Evolutionary conservation across 148 eudicot genomes (phyloP).

Genomic region (Nyssa sinensis): DNA sequence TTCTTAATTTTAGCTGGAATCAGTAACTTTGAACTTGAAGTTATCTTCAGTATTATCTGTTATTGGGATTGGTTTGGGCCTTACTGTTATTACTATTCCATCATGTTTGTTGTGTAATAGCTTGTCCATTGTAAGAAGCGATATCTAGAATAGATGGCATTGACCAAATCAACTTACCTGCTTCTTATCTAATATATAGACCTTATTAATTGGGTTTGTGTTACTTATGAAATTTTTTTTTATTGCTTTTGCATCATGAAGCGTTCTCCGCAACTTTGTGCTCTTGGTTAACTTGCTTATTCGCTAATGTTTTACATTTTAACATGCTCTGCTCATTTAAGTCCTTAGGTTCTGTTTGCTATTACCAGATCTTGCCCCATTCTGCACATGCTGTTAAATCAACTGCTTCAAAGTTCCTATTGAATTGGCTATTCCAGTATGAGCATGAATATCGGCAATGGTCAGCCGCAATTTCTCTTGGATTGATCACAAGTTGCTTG

Average conservation of each 20-base stretch:
- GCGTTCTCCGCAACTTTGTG: conserved; percentile 1
- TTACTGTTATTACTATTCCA: neutral
- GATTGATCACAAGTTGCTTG: conserved; percentile 68
- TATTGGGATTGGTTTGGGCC: neutral
- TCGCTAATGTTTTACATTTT: neutral
- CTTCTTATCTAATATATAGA: neutral
- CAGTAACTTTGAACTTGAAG: too few species aligned
- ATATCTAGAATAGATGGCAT: neutral
- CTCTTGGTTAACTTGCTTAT: neutral
- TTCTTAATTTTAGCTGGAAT: too few species aligned
- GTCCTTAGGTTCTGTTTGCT: conserved; percentile 1
- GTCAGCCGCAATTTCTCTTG: conserved; percentile 96
- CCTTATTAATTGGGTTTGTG: neutral
- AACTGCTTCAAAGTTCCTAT: conserved; percentile 70
- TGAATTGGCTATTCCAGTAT: conserved; percentile 74
- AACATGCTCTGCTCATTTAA: conserved; percentile 9
- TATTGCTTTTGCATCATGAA: too few species aligned
- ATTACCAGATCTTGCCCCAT: conserved; percentile 74
- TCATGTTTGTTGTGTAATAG: neutral
- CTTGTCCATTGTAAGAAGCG: neutral
- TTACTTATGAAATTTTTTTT: too few species aligned
- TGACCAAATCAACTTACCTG: neutral
- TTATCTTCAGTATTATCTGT: neutral
- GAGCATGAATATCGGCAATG: conserved; percentile 97
- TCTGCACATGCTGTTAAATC: conserved; percentile 76